Percentiles rank a stretch among this genome's conserved stretches.
phyloP scores from a whole-genome alignment of 441 rosid genomes.

The Lepidium campestre region DNA sequence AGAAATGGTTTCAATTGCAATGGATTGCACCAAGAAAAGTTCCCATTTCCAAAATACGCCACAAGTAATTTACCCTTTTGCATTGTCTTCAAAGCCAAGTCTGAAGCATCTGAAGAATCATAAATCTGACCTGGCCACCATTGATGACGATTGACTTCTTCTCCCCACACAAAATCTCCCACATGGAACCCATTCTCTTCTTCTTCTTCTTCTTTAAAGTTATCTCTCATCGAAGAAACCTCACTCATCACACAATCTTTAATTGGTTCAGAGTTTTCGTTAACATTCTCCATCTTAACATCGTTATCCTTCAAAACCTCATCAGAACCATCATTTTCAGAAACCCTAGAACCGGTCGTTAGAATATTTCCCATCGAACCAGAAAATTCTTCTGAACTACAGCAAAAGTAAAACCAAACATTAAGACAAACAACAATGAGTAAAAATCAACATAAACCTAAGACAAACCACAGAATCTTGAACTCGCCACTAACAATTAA shows the following conservation, averaged over 20 bases:
- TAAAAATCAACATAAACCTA: neutral
- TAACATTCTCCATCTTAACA: neutral
- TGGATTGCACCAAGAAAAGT: slow-evolving; percentile 74
- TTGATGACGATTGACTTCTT: slow-evolving; percentile 56
- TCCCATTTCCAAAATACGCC: slow-evolving; percentile 63
- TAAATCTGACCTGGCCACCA: slow-evolving; percentile 95
- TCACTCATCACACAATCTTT: slow-evolving; percentile 60
- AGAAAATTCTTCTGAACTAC: slow-evolving; percentile 4
- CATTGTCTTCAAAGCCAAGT: slow-evolving; percentile 45
- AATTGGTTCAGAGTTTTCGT: slow-evolving; percentile 12
- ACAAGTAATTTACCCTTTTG: slow-evolving; percentile 59
- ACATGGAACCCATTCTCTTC: slow-evolving; percentile 40
- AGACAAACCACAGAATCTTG: neutral
- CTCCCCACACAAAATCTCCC: slow-evolving; percentile 89
- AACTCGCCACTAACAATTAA: neutral
- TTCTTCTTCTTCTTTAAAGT: slow-evolving; percentile 30
- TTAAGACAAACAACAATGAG: neutral
- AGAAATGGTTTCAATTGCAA: slow-evolving; percentile 66
- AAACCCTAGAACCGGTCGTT: slow-evolving; percentile 39
- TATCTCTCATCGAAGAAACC: slow-evolving; percentile 42
- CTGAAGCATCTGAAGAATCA: slow-evolving; percentile 60
- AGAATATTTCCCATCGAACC: slow-evolving; percentile 22
- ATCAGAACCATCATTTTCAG: slow-evolving; percentile 23
- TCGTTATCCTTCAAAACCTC: neutral
- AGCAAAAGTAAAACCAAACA: neutral